Conservation (phyloP, 108 stramenopile genomes). For the Cyclotella sp. region DNA sequence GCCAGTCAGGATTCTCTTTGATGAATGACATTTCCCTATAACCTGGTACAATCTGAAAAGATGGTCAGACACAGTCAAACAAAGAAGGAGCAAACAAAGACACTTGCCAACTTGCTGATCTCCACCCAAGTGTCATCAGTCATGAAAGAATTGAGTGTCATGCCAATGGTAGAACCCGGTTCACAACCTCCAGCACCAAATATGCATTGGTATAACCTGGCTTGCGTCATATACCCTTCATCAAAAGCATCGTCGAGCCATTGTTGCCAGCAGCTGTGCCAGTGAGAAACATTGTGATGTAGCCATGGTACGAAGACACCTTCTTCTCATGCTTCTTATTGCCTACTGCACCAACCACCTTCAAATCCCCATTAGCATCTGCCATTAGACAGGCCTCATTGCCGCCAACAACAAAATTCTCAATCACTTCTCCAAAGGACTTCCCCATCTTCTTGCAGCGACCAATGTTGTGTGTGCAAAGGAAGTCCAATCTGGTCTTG, state of each 20-base stretch:
- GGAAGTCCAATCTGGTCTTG: background rate
- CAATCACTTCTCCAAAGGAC: slow-evolving; percentile 28
- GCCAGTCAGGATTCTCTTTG: slow-evolving; percentile 18
- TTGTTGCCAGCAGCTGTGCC: slow-evolving; percentile 13
- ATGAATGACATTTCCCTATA: slow-evolving; percentile 15
- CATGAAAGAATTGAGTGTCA: slow-evolving; percentile 19
- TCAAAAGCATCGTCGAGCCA: slow-evolving; percentile 21
- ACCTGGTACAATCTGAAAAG: slow-evolving; percentile 4
- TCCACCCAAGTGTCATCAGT: slow-evolving; percentile 17
- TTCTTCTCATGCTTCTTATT: slow-evolving; percentile 37
- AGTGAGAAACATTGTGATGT: slow-evolving; percentile 25
- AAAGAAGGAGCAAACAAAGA: background rate
- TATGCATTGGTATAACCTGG: background rate
- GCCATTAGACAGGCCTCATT: slow-evolving; percentile 26
- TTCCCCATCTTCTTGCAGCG: slow-evolving; percentile 14
- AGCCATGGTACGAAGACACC: background rate
- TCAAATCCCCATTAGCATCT: slow-evolving; percentile 21
- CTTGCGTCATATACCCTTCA: slow-evolving; percentile 10
- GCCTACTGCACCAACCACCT: slow-evolving; percentile 14
- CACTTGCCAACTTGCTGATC: background rate
- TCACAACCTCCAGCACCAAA: slow-evolving; percentile 7
- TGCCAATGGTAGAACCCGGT: too few species aligned
- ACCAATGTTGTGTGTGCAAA: slow-evolving; percentile 15
- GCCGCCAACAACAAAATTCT: slow-evolving; percentile 25
- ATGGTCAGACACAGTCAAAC: background rate